Conservation (phyloP, 208 protist species). For the Leptomonas seymouri region DNA sequence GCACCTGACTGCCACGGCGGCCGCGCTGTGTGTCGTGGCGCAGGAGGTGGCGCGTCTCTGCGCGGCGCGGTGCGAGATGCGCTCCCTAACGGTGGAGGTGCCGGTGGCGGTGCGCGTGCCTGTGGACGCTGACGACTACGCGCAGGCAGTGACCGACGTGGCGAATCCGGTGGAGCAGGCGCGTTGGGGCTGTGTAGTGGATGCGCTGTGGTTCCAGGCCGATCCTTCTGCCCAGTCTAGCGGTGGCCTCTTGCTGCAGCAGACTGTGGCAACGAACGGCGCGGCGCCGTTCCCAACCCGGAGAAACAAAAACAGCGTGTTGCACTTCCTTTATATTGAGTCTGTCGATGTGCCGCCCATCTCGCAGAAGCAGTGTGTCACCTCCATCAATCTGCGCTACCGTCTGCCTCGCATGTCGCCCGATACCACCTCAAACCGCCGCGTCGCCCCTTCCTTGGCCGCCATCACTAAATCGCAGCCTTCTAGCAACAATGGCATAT, state of each 20-base stretch:
- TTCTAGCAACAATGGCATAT: constrained; percentile 13
- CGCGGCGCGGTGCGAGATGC: constrained; percentile 8
- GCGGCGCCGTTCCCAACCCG: background rate
- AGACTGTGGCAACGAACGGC: constrained; percentile 16
- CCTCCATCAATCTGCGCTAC: constrained; percentile 23
- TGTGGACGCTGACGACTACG: constrained; percentile 31
- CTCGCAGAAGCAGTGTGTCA: constrained; percentile 2
- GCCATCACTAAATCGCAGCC: constrained; percentile 17
- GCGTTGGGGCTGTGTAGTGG: constrained; percentile 62
- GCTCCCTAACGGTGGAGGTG: constrained; percentile 29
- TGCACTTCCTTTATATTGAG: constrained; percentile 50
- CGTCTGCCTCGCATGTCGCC: constrained; percentile 36
- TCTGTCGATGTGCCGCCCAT: constrained; percentile 34
- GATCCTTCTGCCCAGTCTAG: constrained; percentile 50
- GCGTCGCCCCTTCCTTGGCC: constrained; percentile 25
- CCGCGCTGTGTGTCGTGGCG: constrained; percentile 36
- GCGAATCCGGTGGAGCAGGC: constrained; percentile 43
- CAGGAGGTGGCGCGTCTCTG: constrained; percentile 32
- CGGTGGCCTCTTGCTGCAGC: constrained; percentile 50
- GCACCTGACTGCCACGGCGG: constrained; percentile 17
- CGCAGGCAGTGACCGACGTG: constrained; percentile 29
- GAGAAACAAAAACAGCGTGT: constrained; percentile 7
- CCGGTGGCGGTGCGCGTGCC: constrained; percentile 35
- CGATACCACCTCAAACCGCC: constrained; percentile 14
- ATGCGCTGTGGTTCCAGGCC: constrained; percentile 77